A percentile compares a stretch with the other conserved stretches of the same genome.
Evolutionary conservation across 2,329 filamentous ascomycete genomes (phyloP).

Genomic region (Diplodia mutila): DNA sequence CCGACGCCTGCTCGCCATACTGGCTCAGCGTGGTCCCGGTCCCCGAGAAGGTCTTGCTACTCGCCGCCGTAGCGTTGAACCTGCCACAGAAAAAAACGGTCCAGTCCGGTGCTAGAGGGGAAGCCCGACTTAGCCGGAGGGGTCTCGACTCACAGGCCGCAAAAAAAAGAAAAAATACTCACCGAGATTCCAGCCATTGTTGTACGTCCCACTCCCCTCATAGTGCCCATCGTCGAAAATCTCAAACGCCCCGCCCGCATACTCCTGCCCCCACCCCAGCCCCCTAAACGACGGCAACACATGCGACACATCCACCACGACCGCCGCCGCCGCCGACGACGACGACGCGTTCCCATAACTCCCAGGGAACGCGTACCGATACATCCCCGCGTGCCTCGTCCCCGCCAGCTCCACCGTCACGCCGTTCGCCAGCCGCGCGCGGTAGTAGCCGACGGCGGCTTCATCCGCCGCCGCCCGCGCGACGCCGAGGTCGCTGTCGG

Average conservation of each 20-base stretch:
- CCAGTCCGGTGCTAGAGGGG: conserved; percentile 57
- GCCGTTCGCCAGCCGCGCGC: conserved; percentile 57
- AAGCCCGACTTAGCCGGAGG: not conserved
- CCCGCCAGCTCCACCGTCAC: conserved; percentile 63
- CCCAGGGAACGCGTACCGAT: conserved; percentile 62
- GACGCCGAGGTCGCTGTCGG: conserved; percentile 59
- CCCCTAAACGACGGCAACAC: conserved; percentile 64
- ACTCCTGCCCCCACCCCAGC: conserved; percentile 64
- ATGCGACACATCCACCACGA: conserved; percentile 69
- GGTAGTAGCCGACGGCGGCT: conserved; percentile 65
- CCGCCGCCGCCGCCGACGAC: conserved; percentile 42
- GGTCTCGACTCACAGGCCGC: not conserved
- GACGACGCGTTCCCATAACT: not conserved
- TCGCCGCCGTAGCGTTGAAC: conserved; percentile 52
- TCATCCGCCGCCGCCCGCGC: conserved; percentile 56
- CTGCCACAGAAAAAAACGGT: conserved; percentile 66
- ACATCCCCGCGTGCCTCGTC: conserved; percentile 60
- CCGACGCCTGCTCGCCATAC: conserved; percentile 36
- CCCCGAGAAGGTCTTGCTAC: conserved; percentile 39
- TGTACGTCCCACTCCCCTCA: conserved; percentile 63
- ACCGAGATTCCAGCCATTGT: conserved; percentile 67
- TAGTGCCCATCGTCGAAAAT: conserved; percentile 59
- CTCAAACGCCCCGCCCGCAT: conserved; percentile 62
- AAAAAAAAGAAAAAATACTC: conserved; percentile 23
- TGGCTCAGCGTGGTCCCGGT: conserved; percentile 28